These are phyloP conservation scores for Adansonia rubrostipa DNA, from an alignment of 441 rosid genomes.

Conservation along the genomic window DNA sequence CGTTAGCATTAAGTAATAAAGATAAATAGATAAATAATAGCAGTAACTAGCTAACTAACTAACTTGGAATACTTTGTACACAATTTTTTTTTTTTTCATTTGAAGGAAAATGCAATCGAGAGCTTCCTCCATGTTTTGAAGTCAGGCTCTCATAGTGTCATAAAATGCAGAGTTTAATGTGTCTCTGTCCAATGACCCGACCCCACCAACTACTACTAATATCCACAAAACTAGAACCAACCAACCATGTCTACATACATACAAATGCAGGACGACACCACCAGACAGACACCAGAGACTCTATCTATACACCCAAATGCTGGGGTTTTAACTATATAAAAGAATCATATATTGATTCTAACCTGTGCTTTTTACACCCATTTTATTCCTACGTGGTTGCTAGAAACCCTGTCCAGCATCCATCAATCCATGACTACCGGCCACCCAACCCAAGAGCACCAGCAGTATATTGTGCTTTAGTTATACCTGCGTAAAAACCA, in stretches of 20 bases:
- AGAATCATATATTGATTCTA: constrained; percentile 86
- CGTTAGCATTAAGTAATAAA: not conserved
- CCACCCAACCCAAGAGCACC: constrained; percentile 47
- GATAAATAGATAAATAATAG: not conserved
- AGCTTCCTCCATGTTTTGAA: constrained; percentile 57
- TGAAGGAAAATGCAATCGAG: constrained; percentile 22
- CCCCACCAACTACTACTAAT: constrained; percentile 31
- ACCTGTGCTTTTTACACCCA: constrained; percentile 36
- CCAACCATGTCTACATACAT: constrained; percentile 43
- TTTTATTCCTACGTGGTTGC: constrained; percentile 50
- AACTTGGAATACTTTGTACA: constrained; percentile 12
- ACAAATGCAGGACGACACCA: constrained; percentile 58
- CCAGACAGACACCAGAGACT: constrained; percentile 59
- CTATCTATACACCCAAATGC: constrained; percentile 59
- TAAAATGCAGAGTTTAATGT: constrained; percentile 28
- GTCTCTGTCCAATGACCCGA: constrained; percentile 27
- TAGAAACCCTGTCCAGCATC: constrained; percentile 54
- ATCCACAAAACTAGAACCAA: constrained; percentile 51
- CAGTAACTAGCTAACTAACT: not conserved
- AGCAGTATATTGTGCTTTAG: constrained; percentile 34
- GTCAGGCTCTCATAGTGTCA: constrained; percentile 44
- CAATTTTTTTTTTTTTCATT: constrained; percentile 6
- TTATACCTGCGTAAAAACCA: constrained; percentile 38
- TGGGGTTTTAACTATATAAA: constrained; percentile 44
- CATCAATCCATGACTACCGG: constrained; percentile 49